A percentile compares a stretch with the other conserved stretches of the same genome.
These are phyloP conservation scores for Apocynum venetum DNA, from an alignment of 257 asterid species.

Conservation along the genomic window DNA sequence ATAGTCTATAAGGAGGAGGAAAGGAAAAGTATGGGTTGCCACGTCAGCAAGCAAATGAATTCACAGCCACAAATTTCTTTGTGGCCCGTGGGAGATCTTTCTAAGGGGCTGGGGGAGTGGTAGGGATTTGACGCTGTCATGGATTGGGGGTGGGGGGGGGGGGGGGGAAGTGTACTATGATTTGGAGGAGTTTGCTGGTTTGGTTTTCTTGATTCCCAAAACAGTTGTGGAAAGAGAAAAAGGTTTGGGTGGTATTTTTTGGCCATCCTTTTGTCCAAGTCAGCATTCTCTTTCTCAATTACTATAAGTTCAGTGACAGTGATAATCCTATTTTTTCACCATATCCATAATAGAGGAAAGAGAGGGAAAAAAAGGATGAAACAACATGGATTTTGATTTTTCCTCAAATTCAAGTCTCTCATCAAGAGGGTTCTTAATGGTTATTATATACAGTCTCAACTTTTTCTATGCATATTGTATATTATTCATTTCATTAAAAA, in stretches of 20 bases:
- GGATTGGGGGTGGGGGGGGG: neutral
- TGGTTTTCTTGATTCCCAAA: conserved; percentile 16
- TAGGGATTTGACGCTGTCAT: too few species aligned
- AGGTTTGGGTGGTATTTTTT: conserved; percentile 7
- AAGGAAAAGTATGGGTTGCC: conserved; percentile 36
- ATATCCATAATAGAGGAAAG: neutral
- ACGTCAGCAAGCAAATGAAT: conserved; percentile 43
- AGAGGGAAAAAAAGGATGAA: neutral
- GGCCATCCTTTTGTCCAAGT: conserved; percentile 30
- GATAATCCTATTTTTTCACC: too few species aligned
- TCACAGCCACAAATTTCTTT: conserved; percentile 73
- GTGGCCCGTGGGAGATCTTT: conserved; percentile 59
- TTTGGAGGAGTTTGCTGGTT: neutral
- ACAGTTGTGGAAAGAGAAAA: neutral
- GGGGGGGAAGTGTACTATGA: neutral
- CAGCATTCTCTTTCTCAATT: conserved; percentile 29
- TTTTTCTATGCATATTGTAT: neutral
- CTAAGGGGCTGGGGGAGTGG: conserved; percentile 5
- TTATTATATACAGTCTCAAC: neutral
- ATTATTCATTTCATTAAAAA: too few species aligned
- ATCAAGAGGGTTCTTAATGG: neutral
- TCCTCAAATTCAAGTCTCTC: neutral
- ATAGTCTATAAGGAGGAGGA: conserved; percentile 27
- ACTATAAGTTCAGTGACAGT: too few species aligned
- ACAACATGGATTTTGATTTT: neutral